Conservation (phyloP, 164 flowering plant genomes). For the Vitis cinerea region DNA sequence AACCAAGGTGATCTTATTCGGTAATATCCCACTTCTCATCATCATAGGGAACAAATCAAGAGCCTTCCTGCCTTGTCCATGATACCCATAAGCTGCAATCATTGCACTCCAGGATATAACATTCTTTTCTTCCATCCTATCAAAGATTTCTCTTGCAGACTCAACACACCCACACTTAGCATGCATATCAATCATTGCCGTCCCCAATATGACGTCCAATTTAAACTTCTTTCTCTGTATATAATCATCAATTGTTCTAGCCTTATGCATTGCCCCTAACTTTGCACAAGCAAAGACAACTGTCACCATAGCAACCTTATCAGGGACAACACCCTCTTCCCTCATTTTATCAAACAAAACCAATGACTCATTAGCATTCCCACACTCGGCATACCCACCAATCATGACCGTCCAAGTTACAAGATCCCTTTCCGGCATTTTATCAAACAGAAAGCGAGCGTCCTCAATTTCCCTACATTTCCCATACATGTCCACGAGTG, state of each 20-base stretch:
- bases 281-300: conserved; percentile 60
- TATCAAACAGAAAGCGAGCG: conserved; percentile 45
- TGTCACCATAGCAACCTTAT: conserved; percentile 54
- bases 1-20: conserved; percentile 49
- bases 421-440: conserved; percentile 44
- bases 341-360: conserved; percentile 51
- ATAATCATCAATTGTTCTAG: conserved; percentile 38
- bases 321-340: conserved; percentile 44
- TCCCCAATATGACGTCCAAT: conserved; percentile 46
- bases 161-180: conserved; percentile 57
- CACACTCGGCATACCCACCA: conserved; percentile 46
- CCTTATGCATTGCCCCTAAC: conserved; percentile 49
- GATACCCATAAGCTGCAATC: conserved; percentile 59
- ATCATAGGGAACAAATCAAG: conserved; percentile 47
- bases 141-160: conserved; percentile 46
- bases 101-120: conserved; percentile 63
- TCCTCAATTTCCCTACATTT: conserved; percentile 40
- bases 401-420: conserved; percentile 64
- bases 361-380: conserved; percentile 42
- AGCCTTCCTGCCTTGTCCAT: conserved; percentile 54
- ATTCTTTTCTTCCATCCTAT: conserved; percentile 43
- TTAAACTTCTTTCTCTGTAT: conserved; percentile 24
- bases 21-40: conserved; percentile 38
- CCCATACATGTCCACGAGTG: conserved; percentile 51
- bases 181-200: conserved; percentile 63